These are phyloP conservation scores for Reutealis trisperma DNA, from an alignment of 345 rosid genomes.

Conservation along the genomic window DNA sequence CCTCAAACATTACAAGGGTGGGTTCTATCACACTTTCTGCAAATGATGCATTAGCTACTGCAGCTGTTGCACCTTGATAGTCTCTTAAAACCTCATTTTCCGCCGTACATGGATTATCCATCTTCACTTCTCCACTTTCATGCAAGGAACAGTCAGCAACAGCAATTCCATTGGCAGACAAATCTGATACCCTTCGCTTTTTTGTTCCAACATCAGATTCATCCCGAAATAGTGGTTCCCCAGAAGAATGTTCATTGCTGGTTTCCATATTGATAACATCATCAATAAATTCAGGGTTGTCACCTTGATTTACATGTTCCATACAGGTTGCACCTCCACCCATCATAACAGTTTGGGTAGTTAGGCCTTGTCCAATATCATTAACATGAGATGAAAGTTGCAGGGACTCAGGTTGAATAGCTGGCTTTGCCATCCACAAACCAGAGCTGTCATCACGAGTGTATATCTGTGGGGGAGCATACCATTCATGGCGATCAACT, in stretches of 20 bases:
- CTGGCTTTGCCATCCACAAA: slow-evolving; percentile 76
- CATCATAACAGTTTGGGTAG: slow-evolving; percentile 30
- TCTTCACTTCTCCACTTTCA: slow-evolving; percentile 49
- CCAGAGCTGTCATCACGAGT: slow-evolving; percentile 91
- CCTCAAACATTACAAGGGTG: slow-evolving; percentile 98
- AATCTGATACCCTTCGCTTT: slow-evolving; percentile 67
- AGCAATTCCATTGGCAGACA: slow-evolving; percentile 43
- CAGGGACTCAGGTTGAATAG: slow-evolving; percentile 42
- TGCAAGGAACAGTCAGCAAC: slow-evolving; percentile 43
- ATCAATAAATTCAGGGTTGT: slow-evolving; percentile 52
- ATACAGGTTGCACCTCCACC: slow-evolving; percentile 44
- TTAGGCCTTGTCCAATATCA: slow-evolving; percentile 33
- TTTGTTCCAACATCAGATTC: slow-evolving; percentile 63
- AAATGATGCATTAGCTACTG: slow-evolving; percentile 69
- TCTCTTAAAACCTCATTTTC: slow-evolving; percentile 56
- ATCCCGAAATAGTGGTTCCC: slow-evolving; percentile 44
- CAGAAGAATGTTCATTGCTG: slow-evolving; percentile 51
- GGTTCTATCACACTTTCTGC: slow-evolving; percentile 95
- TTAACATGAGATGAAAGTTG: slow-evolving; percentile 36
- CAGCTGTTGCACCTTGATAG: slow-evolving; percentile 50
- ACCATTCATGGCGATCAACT: slow-evolving; percentile 97
- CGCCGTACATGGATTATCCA: slow-evolving; percentile 46
- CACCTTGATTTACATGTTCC: slow-evolving; percentile 53
- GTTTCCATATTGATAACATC: slow-evolving; percentile 61
- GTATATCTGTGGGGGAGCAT: slow-evolving; percentile 85